phyloP scores from a whole-genome alignment of 164 flowering plant genomes.

The Vitis amurensis region DNA sequence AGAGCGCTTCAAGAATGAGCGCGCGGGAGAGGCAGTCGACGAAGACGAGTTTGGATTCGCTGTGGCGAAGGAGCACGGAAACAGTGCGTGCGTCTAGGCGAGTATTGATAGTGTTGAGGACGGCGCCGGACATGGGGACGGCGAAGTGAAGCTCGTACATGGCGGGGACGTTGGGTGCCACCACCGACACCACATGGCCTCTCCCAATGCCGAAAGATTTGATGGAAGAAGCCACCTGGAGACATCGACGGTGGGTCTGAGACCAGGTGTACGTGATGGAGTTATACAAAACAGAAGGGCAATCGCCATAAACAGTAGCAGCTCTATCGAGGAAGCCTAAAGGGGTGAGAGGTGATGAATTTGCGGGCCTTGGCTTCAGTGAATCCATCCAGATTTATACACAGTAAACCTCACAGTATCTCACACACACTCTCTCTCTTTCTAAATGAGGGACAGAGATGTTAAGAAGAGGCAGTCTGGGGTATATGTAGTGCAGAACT shows the following conservation, averaged over 20 bases:
- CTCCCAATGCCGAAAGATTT: neutral
- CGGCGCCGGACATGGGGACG: constrained; percentile 20
- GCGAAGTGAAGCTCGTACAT: constrained; percentile 26
- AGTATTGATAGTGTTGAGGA: constrained; percentile 19
- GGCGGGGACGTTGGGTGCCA: constrained; percentile 22
- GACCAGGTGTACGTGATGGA: constrained; percentile 15
- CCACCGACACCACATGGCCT: constrained; percentile 18
- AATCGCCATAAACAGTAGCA: constrained; percentile 20
- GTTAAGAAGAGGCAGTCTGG: too few relatives aligned
- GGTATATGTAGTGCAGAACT: too few relatives aligned
- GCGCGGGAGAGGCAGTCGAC: constrained; percentile 4
- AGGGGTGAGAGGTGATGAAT: constrained; percentile 22
- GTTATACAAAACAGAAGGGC: constrained; percentile 11
- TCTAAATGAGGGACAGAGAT: too few relatives aligned
- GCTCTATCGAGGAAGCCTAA: constrained; percentile 22
- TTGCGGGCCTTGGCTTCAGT: constrained; percentile 17
- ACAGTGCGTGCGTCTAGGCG: constrained; percentile 19
- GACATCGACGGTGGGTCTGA: constrained; percentile 20
- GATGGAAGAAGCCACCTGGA: constrained; percentile 14
- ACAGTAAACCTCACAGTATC: too few relatives aligned
- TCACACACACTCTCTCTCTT: too few relatives aligned
- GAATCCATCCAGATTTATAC: constrained; percentile 8
- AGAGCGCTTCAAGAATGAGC: constrained; percentile 31
- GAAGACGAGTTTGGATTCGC: constrained; percentile 14
- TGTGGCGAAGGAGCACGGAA: constrained; percentile 19